phyloP scores from a whole-genome alignment of 345 rosid species.

The Rhodamnia argentea region DNA sequence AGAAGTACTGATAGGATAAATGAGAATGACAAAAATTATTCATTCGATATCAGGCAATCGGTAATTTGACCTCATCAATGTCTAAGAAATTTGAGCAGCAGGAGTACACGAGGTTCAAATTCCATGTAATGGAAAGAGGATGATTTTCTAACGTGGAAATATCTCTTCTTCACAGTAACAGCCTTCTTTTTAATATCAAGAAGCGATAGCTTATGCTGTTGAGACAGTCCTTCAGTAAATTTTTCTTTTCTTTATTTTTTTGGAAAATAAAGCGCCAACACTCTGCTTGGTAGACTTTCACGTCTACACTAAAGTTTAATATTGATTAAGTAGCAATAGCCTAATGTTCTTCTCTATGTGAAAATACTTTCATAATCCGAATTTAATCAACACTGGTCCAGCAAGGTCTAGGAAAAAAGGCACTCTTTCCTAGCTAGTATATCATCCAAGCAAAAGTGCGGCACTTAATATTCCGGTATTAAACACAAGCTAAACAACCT shows the following conservation, averaged over 20 bases:
- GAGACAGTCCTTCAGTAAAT: not conserved
- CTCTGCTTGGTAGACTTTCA: not conserved
- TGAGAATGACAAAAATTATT: not conserved
- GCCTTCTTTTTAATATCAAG: not conserved
- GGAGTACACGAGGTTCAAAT: not conserved
- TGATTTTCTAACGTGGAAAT: not conserved
- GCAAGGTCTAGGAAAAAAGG: not conserved
- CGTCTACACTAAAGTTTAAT: not conserved
- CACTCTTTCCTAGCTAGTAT: not conserved
- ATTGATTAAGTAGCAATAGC: not conserved
- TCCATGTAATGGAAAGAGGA: not conserved
- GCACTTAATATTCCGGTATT: not conserved
- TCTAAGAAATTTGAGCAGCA: not conserved
- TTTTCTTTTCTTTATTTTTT: too few relatives aligned
- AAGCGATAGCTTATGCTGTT: not conserved
- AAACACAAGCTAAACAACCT: not conserved
- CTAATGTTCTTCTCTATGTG: not conserved
- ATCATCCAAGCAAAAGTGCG: not conserved
- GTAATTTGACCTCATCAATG: not conserved
- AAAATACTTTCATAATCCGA: not conserved
- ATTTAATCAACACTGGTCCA: not conserved
- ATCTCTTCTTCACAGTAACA: not conserved
- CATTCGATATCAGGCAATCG: not conserved
- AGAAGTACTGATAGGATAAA: not conserved
- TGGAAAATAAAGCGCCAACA: not conserved